phyloP scores from a whole-genome alignment of 257 asterid genomes.

The Nicotiana noctiflora region DNA sequence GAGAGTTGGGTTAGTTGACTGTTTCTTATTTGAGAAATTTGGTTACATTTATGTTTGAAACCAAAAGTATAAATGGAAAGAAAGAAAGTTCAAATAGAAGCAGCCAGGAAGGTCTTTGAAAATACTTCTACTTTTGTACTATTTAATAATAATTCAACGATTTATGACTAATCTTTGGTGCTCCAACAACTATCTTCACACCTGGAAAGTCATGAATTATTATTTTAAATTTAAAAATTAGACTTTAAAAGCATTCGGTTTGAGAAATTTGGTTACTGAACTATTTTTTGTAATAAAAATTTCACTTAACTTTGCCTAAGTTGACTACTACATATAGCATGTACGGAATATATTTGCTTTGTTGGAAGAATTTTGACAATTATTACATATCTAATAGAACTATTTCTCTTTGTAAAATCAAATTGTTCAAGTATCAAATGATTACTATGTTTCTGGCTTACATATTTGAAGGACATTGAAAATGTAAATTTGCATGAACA shows the following conservation, averaged over 20 bases:
- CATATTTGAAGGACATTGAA: too few relatives aligned
- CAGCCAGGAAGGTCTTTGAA: slow-evolving; percentile 1
- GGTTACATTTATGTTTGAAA: not conserved
- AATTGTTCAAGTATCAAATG: too few relatives aligned
- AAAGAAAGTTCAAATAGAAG: not conserved
- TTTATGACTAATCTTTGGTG: slow-evolving; percentile 3
- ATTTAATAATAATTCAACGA: not conserved
- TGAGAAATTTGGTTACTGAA: too few relatives aligned
- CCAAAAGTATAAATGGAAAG: not conserved
- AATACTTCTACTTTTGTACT: not conserved
- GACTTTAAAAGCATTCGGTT: not conserved
- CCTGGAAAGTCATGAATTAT: not conserved
- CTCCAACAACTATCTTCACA: slow-evolving; percentile 1
- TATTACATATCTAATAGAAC: too few relatives aligned
- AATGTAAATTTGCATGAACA: too few relatives aligned
- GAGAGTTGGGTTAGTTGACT: not conserved
- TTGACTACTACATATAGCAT: too few relatives aligned
- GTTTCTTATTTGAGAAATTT: not conserved
- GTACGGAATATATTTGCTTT: too few relatives aligned
- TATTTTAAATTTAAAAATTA: not conserved
- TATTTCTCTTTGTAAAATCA: too few relatives aligned
- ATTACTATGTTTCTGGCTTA: too few relatives aligned
- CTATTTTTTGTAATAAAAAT: too few relatives aligned
- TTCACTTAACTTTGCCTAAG: too few relatives aligned
- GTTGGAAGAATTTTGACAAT: too few relatives aligned